A percentile compares a stretch with the other conserved stretches of the same genome.
These are phyloP conservation scores for Erythrobasidium yunnanense DNA, from an alignment of 768 basidiomycete genomes.

Conservation along the genomic window DNA sequence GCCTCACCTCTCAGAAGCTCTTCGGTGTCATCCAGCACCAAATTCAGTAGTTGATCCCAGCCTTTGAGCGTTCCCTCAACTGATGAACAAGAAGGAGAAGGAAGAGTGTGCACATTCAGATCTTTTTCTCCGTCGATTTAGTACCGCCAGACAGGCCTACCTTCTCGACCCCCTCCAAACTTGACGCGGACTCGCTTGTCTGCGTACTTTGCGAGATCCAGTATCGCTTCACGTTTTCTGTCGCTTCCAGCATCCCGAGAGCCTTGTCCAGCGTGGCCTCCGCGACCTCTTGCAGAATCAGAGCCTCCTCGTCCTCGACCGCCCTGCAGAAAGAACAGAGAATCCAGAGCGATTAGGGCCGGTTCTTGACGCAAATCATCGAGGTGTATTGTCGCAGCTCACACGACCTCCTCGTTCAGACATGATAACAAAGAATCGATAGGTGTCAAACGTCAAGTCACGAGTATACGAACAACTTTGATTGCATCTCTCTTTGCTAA, in stretches of 20 bases:
- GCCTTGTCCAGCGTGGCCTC: conserved; percentile 11
- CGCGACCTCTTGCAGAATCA: not conserved
- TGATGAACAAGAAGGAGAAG: conserved; percentile 40
- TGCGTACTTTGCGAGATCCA: conserved; percentile 27
- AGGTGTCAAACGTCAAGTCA: not conserved
- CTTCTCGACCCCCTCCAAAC: conserved; percentile 96
- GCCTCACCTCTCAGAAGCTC: conserved; percentile 62
- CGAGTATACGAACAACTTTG: not conserved
- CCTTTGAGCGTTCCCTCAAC: conserved; percentile 89
- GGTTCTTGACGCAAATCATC: too few relatives aligned
- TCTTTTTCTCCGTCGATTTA: too few relatives aligned
- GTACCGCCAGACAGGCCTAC: too few relatives aligned
- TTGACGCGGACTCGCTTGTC: conserved; percentile 68
- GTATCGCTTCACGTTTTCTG: conserved; percentile 23
- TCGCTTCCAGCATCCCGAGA: not conserved
- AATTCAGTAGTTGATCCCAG: conserved; percentile 88
- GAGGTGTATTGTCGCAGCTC: too few relatives aligned
- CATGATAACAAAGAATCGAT: not conserved
- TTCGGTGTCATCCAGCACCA: conserved; percentile 89
- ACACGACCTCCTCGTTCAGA: conserved; percentile 13
- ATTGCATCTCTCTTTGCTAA: not conserved
- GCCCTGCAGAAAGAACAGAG: too few relatives aligned
- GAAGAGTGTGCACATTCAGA: too few relatives aligned
- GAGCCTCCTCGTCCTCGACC: not conserved
- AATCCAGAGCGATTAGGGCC: too few relatives aligned